Evolutionary conservation across 1,139 yeast genomes (phyloP).

Genomic region (Pichia sp.): DNA sequence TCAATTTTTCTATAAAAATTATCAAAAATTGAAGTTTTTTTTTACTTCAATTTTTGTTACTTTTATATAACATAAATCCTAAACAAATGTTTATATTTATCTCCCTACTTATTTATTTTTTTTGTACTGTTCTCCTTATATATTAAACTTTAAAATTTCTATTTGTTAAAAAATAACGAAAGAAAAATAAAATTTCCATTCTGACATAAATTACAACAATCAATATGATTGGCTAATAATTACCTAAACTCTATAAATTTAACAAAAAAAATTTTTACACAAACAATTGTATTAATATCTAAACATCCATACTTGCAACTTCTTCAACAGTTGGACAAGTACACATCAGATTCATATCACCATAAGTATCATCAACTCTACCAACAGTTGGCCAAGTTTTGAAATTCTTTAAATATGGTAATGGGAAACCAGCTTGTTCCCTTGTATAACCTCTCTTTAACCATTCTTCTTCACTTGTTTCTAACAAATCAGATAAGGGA

Average conservation of each 20-base stretch:
- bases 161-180: background rate
- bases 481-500: constrained; percentile 69
- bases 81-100: constrained; percentile 1
- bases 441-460: constrained; percentile 77
- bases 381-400: constrained; percentile 96
- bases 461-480: constrained; percentile 60
- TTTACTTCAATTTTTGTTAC: background rate
- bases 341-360: constrained; percentile 88
- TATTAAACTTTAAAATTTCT: background rate
- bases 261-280: background rate
- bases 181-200: background rate
- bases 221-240: background rate
- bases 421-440: constrained; percentile 90
- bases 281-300: background rate
- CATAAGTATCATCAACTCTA: constrained; percentile 88
- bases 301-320: constrained; percentile 33
- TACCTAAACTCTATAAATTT: background rate
- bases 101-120: constrained; percentile 5
- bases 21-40: background rate
- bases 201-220: background rate
- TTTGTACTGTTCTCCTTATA: constrained; percentile 2
- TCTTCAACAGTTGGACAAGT: constrained; percentile 85
- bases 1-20: background rate
- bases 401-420: constrained; percentile 59
- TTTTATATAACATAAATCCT: background rate